Base-by-base conservation (phyloP, 192 early-diverging fungal species). In the Gamsiella multidivaricata region DNA sequence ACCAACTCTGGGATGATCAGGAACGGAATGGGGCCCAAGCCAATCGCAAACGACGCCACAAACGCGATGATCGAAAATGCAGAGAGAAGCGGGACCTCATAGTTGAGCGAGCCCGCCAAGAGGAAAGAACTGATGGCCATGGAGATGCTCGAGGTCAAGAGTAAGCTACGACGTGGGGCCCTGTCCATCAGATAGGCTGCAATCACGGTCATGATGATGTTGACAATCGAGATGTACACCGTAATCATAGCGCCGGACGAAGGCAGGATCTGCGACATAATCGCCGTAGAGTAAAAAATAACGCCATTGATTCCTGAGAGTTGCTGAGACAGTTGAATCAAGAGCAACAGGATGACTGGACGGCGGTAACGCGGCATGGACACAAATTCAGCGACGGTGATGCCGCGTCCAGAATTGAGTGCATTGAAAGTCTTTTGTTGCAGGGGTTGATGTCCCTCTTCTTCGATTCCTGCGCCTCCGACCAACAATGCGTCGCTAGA, bases 281-380 rank as follows among this genome's bases (percentile, higher is more conserved):
- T 91, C 25, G 89, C 86, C 9, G 91, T 91, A 0, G 92, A 94
- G 65, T 95, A 97, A 75, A 89, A 95, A 57, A 95, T 91, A 11
- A 95, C 94, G 11, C 91, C 93, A 75, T 95, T 97, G 73, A 94
- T 94, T 25, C 96, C 96, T 37, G 91, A 92, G 65, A 95, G 90
- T 80, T 97, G 96, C 78, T 97, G 96, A 0, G 90, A 78, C 5
- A 94, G 51, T 74, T 94, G 94, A 7, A 96, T 54, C 18, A 93
- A 82, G 3, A 95, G 43, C 5, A 88, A 86, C 47, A 90, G 80
- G 29, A 87, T 69, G 7, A 94, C 84, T 0, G 92, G 88, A 18
- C 85, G 85, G 26, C 89, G 86, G 54, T 90, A 92, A 5, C 86
- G 78, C 1, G 78, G 50, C 15, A 67, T 71, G 3, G 62, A 68